Evolutionary conservation across 805 yeast genomes (phyloP).

Genomic region (Candida andamanensis): DNA sequence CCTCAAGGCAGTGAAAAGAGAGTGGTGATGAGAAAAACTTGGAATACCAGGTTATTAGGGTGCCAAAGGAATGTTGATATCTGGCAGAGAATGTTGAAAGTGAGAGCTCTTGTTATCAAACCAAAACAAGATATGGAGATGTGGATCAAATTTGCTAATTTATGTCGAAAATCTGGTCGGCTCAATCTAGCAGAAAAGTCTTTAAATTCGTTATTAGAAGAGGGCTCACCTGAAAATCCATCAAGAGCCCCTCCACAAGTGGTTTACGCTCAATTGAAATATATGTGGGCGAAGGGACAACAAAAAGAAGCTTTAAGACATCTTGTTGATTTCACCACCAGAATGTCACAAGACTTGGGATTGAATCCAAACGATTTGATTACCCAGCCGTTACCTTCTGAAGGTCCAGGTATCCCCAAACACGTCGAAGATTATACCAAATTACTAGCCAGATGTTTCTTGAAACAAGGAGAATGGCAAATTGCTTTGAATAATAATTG

Average conservation of each 20-base stretch:
- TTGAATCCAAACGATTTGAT: conserved; percentile 82
- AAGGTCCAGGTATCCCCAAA: conserved; percentile 62
- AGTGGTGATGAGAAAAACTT: conserved; percentile 75
- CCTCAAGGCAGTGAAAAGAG: conserved; percentile 82
- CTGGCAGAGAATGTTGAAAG: conserved; percentile 96
- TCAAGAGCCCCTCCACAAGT: conserved; percentile 94
- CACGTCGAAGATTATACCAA: conserved; percentile 80
- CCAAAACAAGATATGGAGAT: conserved; percentile 96
- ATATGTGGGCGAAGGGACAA: conserved; percentile 94
- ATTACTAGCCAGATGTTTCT: conserved; percentile 85
- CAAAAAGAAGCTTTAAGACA: conserved; percentile 81
- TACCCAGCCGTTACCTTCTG: conserved; percentile 77
- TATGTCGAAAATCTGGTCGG: conserved; percentile 92
- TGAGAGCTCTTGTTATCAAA: conserved; percentile 84
- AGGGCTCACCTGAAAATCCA: conserved; percentile 55
- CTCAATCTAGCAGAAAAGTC: conserved; percentile 90
- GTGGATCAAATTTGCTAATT: conserved; percentile 97
- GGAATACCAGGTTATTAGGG: conserved; percentile 89
- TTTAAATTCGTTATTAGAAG: conserved; percentile 71
- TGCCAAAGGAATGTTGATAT: conserved; percentile 96
- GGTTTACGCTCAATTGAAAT: conserved; percentile 93
- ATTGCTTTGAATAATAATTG: conserved; percentile 74
- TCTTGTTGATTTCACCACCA: conserved; percentile 82
- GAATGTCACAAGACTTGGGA: conserved; percentile 85
- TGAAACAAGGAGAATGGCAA: conserved; percentile 99